These are phyloP conservation scores for Suillus fuscotomentosus DNA, from an alignment of 768 basidiomycete genomes.

Conservation along the genomic window DNA sequence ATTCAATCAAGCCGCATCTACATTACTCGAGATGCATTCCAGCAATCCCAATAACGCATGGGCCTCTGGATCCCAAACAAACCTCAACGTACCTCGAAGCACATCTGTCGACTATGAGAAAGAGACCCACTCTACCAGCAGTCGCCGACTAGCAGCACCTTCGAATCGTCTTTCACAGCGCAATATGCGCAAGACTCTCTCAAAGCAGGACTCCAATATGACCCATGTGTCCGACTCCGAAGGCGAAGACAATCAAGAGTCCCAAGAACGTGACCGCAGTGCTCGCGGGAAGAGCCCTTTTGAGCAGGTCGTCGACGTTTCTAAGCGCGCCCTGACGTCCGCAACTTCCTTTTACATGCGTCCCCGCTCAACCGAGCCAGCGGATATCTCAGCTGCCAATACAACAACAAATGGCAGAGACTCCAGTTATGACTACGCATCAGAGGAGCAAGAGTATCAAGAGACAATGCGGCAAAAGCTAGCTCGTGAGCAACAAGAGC, in stretches of 20 bases:
- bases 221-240: constrained; percentile 70
- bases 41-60: constrained; percentile 61
- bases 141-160: constrained; percentile 63
- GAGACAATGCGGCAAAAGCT: constrained; percentile 26
- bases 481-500: constrained; percentile 18
- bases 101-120: constrained; percentile 82
- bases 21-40: constrained; percentile 39
- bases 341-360: constrained; percentile 65
- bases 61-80: constrained; percentile 57
- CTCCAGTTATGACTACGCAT: constrained; percentile 74
- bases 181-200: constrained; percentile 44
- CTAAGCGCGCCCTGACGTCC: constrained; percentile 49
- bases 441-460: constrained; percentile 68
- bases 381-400: constrained; percentile 33
- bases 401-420: constrained; percentile 36
- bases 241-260: constrained; percentile 44
- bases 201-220: constrained; percentile 50
- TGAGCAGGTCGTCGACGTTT: constrained; percentile 55
- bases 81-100: constrained; percentile 57
- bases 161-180: constrained; percentile 44
- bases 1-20: constrained; percentile 65
- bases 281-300: constrained; percentile 70
- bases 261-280: constrained; percentile 28
- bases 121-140: constrained; percentile 51
- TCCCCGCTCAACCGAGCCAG: constrained; percentile 58